Evolutionary conservation across 2,329 filamentous ascomycete genomes (phyloP).

Genomic region (Colletotrichum lindemuthianum): DNA sequence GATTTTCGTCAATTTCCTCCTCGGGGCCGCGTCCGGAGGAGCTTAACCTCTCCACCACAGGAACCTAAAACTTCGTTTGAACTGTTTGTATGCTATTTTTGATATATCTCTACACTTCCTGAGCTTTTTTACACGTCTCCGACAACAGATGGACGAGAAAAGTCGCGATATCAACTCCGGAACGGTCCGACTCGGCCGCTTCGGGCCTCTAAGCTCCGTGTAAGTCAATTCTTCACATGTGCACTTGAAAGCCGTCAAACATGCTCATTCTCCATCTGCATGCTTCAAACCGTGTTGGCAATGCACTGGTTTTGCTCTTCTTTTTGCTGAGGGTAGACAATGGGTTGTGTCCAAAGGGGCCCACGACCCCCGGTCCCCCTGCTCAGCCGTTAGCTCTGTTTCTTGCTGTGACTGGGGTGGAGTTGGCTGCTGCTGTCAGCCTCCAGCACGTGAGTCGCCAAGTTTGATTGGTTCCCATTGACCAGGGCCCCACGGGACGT

Average conservation of each 20-base stretch:
- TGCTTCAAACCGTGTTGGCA: slow-evolving; percentile 12
- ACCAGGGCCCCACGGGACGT: slow-evolving; percentile 27
- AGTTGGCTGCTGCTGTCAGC: slow-evolving; percentile 35
- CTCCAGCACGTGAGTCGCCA: slow-evolving; percentile 31
- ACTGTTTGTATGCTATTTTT: not conserved
- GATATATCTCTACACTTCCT: too few relatives aligned
- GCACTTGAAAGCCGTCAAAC: not conserved
- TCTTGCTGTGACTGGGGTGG: slow-evolving; percentile 26
- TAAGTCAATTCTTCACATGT: slow-evolving; percentile 28
- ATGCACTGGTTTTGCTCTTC: slow-evolving; percentile 25
- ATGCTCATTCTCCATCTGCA: slow-evolving; percentile 2
- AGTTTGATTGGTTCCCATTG: slow-evolving; percentile 23
- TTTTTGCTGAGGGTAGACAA: slow-evolving; percentile 27
- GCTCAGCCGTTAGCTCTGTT: slow-evolving; percentile 36
- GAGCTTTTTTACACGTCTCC: slow-evolving; percentile 8
- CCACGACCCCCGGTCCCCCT: slow-evolving; percentile 36
- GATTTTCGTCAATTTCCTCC: slow-evolving; percentile 30
- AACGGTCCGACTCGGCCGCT: slow-evolving; percentile 3
- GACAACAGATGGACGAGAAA: slow-evolving; percentile 3
- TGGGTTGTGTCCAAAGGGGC: slow-evolving; percentile 35
- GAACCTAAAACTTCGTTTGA: slow-evolving; percentile 2
- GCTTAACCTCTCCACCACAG: slow-evolving; percentile 21
- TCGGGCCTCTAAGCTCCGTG: slow-evolving; percentile 29
- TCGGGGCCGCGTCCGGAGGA: slow-evolving; percentile 24
- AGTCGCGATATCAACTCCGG: slow-evolving; percentile 29